Evolutionary conservation across 2,329 filamentous ascomycete species (phyloP).

Genomic region (Thielaviopsis musarum): DNA sequence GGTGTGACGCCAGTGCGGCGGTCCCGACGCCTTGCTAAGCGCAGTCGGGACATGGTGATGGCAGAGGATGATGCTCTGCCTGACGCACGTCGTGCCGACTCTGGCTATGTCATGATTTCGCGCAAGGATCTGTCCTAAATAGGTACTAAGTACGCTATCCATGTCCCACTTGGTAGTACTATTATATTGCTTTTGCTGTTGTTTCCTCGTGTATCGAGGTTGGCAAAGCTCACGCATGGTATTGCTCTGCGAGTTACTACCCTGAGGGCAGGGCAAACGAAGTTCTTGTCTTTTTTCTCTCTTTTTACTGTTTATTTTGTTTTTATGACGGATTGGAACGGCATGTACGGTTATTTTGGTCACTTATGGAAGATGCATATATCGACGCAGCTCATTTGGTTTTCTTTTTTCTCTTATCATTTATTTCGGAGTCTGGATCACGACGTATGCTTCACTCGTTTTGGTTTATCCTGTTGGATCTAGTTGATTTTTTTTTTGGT

Average conservation of each 20-base stretch:
- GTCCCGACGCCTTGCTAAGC: background rate
- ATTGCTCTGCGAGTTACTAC: too few species aligned
- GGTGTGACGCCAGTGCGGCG: background rate
- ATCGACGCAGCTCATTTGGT: conserved; percentile 2
- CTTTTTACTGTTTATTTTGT: conserved; percentile 8
- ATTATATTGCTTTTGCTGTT: conserved; percentile 8
- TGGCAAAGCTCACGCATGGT: too few species aligned
- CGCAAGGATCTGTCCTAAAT: conserved; percentile 32
- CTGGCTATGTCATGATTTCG: conserved; percentile 36
- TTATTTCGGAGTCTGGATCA: background rate
- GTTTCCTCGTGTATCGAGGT: background rate
- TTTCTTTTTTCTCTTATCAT: background rate
- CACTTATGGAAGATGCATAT: too few species aligned
- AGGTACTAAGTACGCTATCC: conserved; percentile 23
- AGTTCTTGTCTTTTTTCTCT: conserved; percentile 6
- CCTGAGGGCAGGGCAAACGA: background rate
- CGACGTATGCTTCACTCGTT: too few species aligned
- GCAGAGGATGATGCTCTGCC: conserved; percentile 1
- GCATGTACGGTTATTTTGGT: too few species aligned
- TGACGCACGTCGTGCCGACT: background rate
- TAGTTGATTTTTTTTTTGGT: too few species aligned
- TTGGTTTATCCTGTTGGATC: too few species aligned
- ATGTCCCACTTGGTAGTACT: conserved; percentile 5
- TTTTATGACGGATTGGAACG: background rate
- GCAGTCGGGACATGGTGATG: conserved; percentile 5